Conservation (phyloP, 768 basidiomycete genomes). For the Pleurotus tuber-regium region DNA sequence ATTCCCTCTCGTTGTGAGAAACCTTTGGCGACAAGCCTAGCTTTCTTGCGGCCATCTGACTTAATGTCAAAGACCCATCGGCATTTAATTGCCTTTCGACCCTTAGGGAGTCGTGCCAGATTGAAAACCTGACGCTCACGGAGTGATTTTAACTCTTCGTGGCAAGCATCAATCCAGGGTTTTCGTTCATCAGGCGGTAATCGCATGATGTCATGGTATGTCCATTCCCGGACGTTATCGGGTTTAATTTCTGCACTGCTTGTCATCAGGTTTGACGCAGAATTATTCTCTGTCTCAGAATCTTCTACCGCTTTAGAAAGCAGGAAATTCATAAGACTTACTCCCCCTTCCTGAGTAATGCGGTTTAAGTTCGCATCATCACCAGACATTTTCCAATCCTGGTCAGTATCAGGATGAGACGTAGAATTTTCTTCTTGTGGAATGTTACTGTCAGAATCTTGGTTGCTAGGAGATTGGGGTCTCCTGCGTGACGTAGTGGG, state of each 20-base stretch:
- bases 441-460: no score
- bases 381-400: no score
- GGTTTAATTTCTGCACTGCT: no score
- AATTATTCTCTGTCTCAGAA: neutral
- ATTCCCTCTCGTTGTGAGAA: conserved; percentile 37
- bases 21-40: conserved; percentile 28
- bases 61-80: conserved; percentile 20
- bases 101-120: conserved; percentile 9
- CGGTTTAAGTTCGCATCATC: neutral
- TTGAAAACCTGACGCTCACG: neutral
- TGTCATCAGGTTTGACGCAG: no score
- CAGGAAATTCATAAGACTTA: neutral
- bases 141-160: neutral
- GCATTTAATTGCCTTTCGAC: conserved; percentile 15
- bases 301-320: neutral
- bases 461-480: no score
- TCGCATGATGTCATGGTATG: neutral
- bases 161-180: neutral
- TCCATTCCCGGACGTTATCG: neutral
- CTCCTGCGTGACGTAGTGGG: neutral
- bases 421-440: no score
- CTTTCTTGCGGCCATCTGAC: conserved; percentile 24
- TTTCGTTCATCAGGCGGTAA: neutral
- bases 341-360: neutral
- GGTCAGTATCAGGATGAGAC: no score